Evolutionary conservation across 1,139 yeast genomes (phyloP).

Genomic region (Geotrichum candidum): DNA sequence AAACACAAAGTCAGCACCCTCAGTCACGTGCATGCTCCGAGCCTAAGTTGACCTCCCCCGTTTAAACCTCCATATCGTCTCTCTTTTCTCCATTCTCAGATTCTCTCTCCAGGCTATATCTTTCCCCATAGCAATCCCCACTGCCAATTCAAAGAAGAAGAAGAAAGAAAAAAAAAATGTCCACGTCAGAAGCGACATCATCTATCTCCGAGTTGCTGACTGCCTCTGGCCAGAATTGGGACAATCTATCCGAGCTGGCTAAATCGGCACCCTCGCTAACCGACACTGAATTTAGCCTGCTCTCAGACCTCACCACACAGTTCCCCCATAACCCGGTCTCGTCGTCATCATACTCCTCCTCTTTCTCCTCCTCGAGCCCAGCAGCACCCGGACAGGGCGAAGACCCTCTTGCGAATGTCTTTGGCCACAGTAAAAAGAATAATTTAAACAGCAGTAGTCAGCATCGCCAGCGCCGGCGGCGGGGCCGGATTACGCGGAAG

Average conservation of each 20-base stretch:
- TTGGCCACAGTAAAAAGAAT: not conserved
- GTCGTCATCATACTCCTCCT: not conserved
- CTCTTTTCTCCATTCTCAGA: not conserved
- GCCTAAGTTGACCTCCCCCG: too few relatives aligned
- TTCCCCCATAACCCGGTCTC: not conserved
- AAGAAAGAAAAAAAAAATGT: not conserved
- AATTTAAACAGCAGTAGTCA: not conserved
- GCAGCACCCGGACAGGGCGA: not conserved
- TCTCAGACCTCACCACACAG: not conserved
- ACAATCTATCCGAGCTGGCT: not conserved
- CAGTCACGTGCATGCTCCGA: not conserved
- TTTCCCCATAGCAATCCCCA: not conserved
- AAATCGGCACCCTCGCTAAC: not conserved
- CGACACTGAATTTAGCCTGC: not conserved
- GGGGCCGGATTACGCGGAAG: not conserved
- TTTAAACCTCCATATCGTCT: not conserved
- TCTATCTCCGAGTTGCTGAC: not conserved
- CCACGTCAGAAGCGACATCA: not conserved
- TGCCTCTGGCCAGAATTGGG: not conserved
- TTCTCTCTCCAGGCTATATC: not conserved
- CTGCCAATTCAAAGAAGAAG: not conserved
- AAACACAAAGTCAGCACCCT: not conserved
- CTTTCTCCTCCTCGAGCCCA: not conserved
- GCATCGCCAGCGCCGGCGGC: not conserved
- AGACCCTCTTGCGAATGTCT: not conserved